These are phyloP conservation scores for Rhodotorula sp. DNA, from an alignment of 1,284 basidiomycete species.

Conservation along the genomic window DNA sequence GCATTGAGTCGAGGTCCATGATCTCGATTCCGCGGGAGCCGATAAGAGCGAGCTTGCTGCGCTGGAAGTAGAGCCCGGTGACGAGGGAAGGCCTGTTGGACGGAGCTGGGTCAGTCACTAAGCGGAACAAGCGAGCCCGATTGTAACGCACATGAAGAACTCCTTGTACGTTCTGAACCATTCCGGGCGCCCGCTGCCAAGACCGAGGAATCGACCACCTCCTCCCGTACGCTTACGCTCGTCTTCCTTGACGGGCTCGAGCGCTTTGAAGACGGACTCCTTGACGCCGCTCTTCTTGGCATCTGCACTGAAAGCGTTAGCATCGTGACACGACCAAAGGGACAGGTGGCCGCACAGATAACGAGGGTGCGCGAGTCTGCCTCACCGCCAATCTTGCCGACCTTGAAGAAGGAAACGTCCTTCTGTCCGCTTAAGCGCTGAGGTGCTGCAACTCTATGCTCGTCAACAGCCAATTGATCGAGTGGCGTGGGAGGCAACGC, in stretches of 20 bases:
- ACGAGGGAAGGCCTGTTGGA: slow-evolving; percentile 66
- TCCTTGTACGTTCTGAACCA: slow-evolving; percentile 87
- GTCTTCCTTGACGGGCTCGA: slow-evolving; percentile 87
- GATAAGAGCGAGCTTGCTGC: slow-evolving; percentile 84
- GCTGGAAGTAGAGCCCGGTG: slow-evolving; percentile 82
- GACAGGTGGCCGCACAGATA: slow-evolving; percentile 51
- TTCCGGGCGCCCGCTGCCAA: slow-evolving; percentile 68
- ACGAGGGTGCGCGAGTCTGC: slow-evolving; percentile 66
- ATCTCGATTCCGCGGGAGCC: slow-evolving; percentile 70
- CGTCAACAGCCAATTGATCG: neutral
- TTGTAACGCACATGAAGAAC: slow-evolving; percentile 65
- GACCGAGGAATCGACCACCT: slow-evolving; percentile 60
- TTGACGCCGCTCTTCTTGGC: slow-evolving; percentile 89
- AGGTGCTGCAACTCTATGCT: slow-evolving; percentile 51
- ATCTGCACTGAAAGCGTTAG: slow-evolving; percentile 52
- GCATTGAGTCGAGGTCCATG: slow-evolving; percentile 68
- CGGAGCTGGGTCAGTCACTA: neutral
- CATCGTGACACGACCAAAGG: too few relatives aligned
- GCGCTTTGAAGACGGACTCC: slow-evolving; percentile 88
- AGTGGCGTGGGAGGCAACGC: slow-evolving; percentile 13
- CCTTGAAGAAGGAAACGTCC: slow-evolving; percentile 91
- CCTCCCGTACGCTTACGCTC: slow-evolving; percentile 64
- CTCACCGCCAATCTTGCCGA: slow-evolving; percentile 67
- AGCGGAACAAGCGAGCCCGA: neutral
- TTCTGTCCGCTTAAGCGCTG: slow-evolving; percentile 83